Evolutionary conservation across 495 filamentous ascomycete genomes (phyloP).

Genomic region (Lasiosphaeria ovina): DNA sequence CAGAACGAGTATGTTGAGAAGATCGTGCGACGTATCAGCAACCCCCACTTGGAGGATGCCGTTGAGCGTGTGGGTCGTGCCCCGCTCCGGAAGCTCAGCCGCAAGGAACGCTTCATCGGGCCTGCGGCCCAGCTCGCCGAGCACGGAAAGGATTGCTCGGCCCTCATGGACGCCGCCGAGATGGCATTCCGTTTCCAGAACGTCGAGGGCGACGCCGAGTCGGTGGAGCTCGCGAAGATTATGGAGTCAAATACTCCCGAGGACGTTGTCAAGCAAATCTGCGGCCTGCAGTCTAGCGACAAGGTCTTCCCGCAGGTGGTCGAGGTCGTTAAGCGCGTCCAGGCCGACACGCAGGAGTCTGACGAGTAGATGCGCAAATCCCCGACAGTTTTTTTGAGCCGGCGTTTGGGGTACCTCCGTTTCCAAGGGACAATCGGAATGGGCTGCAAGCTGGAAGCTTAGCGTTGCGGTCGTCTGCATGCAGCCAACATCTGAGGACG

Average conservation of each 20-base stretch:
- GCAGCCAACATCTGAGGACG: too few species aligned
- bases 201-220: slow-evolving; percentile 85
- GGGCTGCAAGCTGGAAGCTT: too few species aligned
- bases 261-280: slow-evolving; percentile 68
- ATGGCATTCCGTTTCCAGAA: slow-evolving; percentile 92
- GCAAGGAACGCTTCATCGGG: slow-evolving; percentile 93
- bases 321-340: slow-evolving; percentile 74
- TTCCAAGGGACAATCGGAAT: too few species aligned
- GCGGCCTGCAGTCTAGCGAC: slow-evolving; percentile 68
- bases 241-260: slow-evolving; percentile 67
- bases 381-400: not conserved
- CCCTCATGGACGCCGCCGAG: slow-evolving; percentile 72
- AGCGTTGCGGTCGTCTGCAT: too few species aligned
- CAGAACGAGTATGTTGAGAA: slow-evolving; percentile 88
- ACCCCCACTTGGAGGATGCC: slow-evolving; percentile 89
- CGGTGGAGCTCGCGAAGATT: slow-evolving; percentile 74
- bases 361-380: not conserved
- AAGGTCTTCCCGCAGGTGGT: slow-evolving; percentile 70
- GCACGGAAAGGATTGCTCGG: slow-evolving; percentile 64
- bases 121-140: slow-evolving; percentile 84
- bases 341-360: slow-evolving; percentile 51
- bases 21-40: slow-evolving; percentile 89
- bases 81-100: slow-evolving; percentile 84
- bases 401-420: not conserved
- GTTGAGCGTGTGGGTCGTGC: slow-evolving; percentile 95